Evolutionary conservation across 345 rosid species (phyloP), one percentile per base, ranked within the genome.

Genomic region (Balakata baccata): DNA sequence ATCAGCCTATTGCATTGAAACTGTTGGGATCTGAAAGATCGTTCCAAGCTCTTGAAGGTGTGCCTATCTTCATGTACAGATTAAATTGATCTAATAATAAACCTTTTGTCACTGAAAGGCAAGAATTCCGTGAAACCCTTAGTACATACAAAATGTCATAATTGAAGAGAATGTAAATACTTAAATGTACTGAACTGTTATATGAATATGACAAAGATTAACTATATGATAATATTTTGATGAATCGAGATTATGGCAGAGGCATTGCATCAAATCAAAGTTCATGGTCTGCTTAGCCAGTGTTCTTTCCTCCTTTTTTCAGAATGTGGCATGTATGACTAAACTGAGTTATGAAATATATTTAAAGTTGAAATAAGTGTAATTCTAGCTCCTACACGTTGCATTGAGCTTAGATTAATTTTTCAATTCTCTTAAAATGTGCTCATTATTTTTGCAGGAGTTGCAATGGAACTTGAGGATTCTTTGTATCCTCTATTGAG

Each of bases 381-480:
- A 29, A 29, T 29, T 29, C 65, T 29, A 17, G 43, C 43, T 29
- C 39, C 34, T 11, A 7, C 17, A 38, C 10, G 9, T 39, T 63
- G 66, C 66, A 63, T 63, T 37, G 47, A 66, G 46, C 17, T 66
- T 66, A 18, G 11, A 47, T 66, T 47, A 7, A 22, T 68, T 7
- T 51, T 29, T 16, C 14, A 46, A 46, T 43, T 13, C 46, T 73
- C 50, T 56, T 74, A 51, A 72, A 72, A 78, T 67, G 20, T 56
- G 52, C n/a, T 46, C 20, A 57, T 66, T 41, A 8, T 77, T 69
- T 39, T 4, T 80, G 72, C 79, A 91, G 97, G 97, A 78, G 99
- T 95, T 57, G 99, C 99, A 20, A 95, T 95, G 99, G 99, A 95
- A 25, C 90, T 95, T 50, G 99, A 95, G 88, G 99, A 95, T 86